phyloP scores from a whole-genome alignment of 805 yeast species.

The Wickerhamiella qilinensis region DNA sequence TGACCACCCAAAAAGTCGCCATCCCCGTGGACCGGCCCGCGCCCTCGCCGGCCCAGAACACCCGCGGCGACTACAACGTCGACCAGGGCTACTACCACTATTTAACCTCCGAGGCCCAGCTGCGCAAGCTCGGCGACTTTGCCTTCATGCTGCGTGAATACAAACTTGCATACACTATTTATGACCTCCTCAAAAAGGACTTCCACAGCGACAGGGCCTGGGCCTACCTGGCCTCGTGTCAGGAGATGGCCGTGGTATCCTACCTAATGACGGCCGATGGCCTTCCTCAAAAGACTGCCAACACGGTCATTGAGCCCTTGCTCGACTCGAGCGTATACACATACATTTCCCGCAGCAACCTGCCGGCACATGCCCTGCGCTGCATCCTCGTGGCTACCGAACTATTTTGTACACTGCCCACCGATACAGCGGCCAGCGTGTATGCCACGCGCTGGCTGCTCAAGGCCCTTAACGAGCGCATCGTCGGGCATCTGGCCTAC shows the following conservation, averaged over 20 bases:
- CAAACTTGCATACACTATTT: constrained; percentile 65
- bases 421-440: constrained; percentile 28
- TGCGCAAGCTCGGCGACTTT: constrained; percentile 84
- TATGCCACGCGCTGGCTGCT: constrained; percentile 32
- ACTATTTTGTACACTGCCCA: constrained; percentile 32
- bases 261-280: constrained; percentile 36
- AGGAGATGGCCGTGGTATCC: constrained; percentile 73
- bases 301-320: constrained; percentile 40
- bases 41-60: background rate
- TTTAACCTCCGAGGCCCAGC: constrained; percentile 36
- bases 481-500: constrained; percentile 28
- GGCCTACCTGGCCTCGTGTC: constrained; percentile 65
- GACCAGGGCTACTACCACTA: constrained; percentile 6
- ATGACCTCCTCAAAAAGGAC: constrained; percentile 69
- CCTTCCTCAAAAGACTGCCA: constrained; percentile 29
- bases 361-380: constrained; percentile 55
- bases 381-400: constrained; percentile 55
- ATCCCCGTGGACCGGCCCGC: background rate
- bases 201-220: constrained; percentile 64
- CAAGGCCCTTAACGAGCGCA: constrained; percentile 26
- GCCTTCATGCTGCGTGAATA: constrained; percentile 81
- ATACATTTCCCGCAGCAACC: constrained; percentile 51
- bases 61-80: constrained; percentile 1
- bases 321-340: constrained; percentile 63
- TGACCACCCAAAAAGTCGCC: background rate